Evolutionary conservation across 2,329 filamentous ascomycete genomes (phyloP), one percentile per base, ranked within the genome.

Genomic region (Trichoderma citrinoviride): DNA sequence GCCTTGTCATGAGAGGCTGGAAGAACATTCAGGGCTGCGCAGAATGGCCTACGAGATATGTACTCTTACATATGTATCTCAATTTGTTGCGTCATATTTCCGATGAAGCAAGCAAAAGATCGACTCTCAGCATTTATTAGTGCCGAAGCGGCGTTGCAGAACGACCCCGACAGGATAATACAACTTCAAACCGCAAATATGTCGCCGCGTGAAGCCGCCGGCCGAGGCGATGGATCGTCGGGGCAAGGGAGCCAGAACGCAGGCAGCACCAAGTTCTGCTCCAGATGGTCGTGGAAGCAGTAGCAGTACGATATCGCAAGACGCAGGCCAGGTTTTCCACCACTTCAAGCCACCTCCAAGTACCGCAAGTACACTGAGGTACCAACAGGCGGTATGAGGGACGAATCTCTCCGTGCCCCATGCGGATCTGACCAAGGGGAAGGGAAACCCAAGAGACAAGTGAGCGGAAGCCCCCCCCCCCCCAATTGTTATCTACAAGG

Each of bases 101-200:
- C 49, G 25, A 62, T 46, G 49, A 49, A 62, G 58, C 47, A 54
- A 41, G 44, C 58, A 53, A 62, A 62, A 25, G 49, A 53, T 62
- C n/a, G 47, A 62, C 58, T 53, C 47, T 53, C 49, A 53, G 23
- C 27, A 47, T 60, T 60, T n/a, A 47, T 60, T 60, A 49, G 56
- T 60, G 56, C 43, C 29, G 29, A 23, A 37, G 33, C 43, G 19
- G 44, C 21, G 33, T 41, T 41, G 33, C 56, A 50, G 33, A 21
- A 37, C 27, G 5, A 33, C 47, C 8, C 15, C 40, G 15, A 43
- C 40, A n/a, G 17, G 15, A 46, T 4, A 46, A 2, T 23, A 12
- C n/a, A 46, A 23, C 50, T 40, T 17, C 29, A 29, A 15, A 27
- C 19, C 49, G n/a, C 44, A 15, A 41, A 25, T n/a, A 23, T 61